These are phyloP conservation scores for Podaxis sp. DNA, from an alignment of 768 basidiomycete genomes.

Conservation along the genomic window DNA sequence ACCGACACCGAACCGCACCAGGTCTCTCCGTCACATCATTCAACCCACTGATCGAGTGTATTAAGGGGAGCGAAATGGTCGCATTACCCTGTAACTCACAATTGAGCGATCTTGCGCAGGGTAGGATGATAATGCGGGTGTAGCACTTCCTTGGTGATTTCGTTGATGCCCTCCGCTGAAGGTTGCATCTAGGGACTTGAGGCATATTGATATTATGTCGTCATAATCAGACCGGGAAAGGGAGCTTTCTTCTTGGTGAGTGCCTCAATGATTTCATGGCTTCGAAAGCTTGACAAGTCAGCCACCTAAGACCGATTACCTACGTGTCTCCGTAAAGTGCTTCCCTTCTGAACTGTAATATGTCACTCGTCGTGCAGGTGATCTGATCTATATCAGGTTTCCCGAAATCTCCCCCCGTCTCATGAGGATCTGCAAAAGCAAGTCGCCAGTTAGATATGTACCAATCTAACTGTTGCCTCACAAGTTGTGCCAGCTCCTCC, in stretches of 20 bases:
- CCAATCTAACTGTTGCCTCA: background rate
- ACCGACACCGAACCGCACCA: conserved; percentile 8
- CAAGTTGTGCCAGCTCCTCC: background rate
- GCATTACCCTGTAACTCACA: conserved; percentile 1
- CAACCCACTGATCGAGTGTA: background rate
- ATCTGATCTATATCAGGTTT: conserved; percentile 7
- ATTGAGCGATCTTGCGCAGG: conserved; percentile 7
- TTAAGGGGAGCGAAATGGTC: background rate
- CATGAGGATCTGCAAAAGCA: conserved; percentile 2
- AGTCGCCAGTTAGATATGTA: background rate
- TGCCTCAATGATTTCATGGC: background rate
- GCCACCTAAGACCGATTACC: background rate
- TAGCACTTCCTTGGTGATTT: background rate
- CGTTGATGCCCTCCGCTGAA: background rate
- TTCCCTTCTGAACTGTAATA: conserved; percentile 1
- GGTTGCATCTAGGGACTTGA: conserved; percentile 9
- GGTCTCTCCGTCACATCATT: background rate
- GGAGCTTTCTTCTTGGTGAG: background rate
- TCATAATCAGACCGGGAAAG: background rate
- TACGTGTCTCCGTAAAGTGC: background rate
- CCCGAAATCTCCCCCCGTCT: background rate
- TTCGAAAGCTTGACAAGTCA: background rate
- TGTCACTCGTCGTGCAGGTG: background rate
- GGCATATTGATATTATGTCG: background rate
- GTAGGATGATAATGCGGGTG: conserved; percentile 1